These are phyloP conservation scores for Thielaviopsis euricoi DNA, from an alignment of 2,329 filamentous ascomycete species.

Conservation along the genomic window DNA sequence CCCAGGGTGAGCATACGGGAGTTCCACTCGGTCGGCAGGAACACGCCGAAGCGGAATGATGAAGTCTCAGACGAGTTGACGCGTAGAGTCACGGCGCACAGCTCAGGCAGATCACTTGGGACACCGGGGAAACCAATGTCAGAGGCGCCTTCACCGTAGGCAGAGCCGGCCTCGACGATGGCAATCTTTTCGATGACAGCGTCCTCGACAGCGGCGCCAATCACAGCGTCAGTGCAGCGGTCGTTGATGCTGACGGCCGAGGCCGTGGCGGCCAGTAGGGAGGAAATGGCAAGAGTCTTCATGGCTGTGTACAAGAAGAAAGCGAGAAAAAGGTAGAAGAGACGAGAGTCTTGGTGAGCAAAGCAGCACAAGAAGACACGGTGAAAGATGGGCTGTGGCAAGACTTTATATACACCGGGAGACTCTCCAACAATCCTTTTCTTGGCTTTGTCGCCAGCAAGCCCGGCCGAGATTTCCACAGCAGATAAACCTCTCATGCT, in stretches of 20 bases:
- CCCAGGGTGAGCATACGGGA: slow-evolving; percentile 18
- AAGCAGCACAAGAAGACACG: too few species aligned
- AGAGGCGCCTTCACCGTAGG: slow-evolving; percentile 14
- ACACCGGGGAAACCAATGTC: slow-evolving; percentile 16
- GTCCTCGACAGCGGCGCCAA: background rate
- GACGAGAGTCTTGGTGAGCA: too few species aligned
- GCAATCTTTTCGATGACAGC: slow-evolving; percentile 11
- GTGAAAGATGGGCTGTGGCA: too few species aligned
- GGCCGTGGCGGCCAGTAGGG: background rate
- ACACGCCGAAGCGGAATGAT: slow-evolving; percentile 19
- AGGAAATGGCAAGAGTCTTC: background rate
- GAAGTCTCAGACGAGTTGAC: slow-evolving; percentile 15
- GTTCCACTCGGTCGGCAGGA: slow-evolving; percentile 20
- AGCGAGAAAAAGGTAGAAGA: too few species aligned
- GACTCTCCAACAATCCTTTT: too few species aligned
- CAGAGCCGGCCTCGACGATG: slow-evolving; percentile 13
- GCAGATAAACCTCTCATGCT: too few species aligned
- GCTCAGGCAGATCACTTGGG: slow-evolving; percentile 18
- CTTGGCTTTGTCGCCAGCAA: too few species aligned
- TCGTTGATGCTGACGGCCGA: background rate
- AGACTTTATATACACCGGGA: too few species aligned
- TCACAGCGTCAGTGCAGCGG: background rate
- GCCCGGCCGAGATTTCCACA: too few species aligned
- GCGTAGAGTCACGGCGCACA: slow-evolving; percentile 20
- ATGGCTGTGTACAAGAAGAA: background rate